Percentiles rank a stretch among this genome's conserved stretches.
Conservation (phyloP, 768 basidiomycete species). For the Xanthoconium purpureum region DNA sequence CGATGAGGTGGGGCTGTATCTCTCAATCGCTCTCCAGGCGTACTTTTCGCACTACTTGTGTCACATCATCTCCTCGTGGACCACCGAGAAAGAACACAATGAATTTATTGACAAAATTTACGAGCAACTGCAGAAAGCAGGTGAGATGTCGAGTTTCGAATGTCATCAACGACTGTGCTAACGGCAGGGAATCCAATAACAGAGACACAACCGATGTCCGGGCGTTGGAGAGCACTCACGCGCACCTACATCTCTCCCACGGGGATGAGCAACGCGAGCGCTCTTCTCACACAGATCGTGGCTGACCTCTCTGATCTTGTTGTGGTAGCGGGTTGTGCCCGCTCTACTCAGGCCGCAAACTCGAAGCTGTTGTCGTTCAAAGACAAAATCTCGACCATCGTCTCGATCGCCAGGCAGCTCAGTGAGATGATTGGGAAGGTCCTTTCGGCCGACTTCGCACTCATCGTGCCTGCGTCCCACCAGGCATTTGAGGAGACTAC, state of each 20-base stretch:
- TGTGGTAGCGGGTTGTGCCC: constrained; percentile 5
- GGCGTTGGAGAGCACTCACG: constrained; percentile 13
- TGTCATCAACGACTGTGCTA: neutral
- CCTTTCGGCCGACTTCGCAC: constrained; percentile 7
- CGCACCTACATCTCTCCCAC: constrained; percentile 1
- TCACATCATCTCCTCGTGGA: constrained; percentile 13
- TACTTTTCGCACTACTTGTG: neutral
- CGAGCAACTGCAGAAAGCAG: constrained; percentile 2
- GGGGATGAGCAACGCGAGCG: neutral
- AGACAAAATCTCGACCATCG: constrained; percentile 2
- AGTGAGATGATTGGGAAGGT: constrained; percentile 8
- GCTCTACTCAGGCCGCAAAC: neutral
- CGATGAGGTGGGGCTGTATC: neutral
- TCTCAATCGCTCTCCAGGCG: constrained; percentile 12
- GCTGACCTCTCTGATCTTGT: constrained; percentile 5
- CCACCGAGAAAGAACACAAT: neutral
- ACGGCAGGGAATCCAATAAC: neutral
- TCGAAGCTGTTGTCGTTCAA: constrained; percentile 3
- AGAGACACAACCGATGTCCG: constrained; percentile 11
- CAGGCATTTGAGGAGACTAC: constrained; percentile 2
- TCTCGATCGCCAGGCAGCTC: constrained; percentile 1
- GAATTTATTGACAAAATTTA: constrained; percentile 9
- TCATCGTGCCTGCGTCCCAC: neutral
- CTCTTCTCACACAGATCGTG: neutral
- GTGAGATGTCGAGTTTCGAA: neutral